Base-by-base conservation (phyloP, 768 basidiomycete genomes). In the Tremella yokohamensis region DNA sequence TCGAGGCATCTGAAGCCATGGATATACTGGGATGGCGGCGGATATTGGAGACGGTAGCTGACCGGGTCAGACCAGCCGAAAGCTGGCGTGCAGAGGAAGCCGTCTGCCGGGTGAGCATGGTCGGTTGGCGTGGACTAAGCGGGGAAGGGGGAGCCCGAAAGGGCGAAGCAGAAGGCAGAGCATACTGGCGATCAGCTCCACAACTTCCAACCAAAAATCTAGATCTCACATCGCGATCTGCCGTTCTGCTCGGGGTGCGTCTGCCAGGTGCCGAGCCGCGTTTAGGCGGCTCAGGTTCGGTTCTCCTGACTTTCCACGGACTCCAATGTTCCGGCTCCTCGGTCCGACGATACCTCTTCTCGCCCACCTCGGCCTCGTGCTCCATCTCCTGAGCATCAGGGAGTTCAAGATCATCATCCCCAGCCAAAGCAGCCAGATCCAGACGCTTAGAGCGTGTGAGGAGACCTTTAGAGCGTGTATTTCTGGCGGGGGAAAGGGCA, bases 91-190 rank as follows among this genome's bases (percentile, higher is more conserved):
- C 34, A n/a, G 20, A 34, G 37, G 54, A 47, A 20, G 19, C 26
- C 24, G 58, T 34, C 29, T 34, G 29, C 6, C 29, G 29, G 29
- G 29, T 34, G 29, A 55, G 44, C n/a, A n/a, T 52, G 47, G 38
- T 58, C 56, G 47, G 8, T 44, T 56, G 60, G 2, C 55, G 25
- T 1, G 49, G 42, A n/a, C 48, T 61, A 7, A 54, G 61, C 3
- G 59, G 68, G 3, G 70, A 64, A n/a, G 50, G 55, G 19, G 66
- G 63, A 3, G 57, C 52, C 59, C 59, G 51, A 59, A 72, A 72
- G 22, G 70, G 68, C 16, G 70, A 72, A 15, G 37, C 34, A 22
- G 66, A 66, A 3, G 64, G 68, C 7, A 66, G 53, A 16, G 63
- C 50, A 49, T 61, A 62, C 65, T 69, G 50, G 7, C 24, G 18